phyloP scores from a whole-genome alignment of 1,284 basidiomycete genomes.

The Sporisorium scitamineum region DNA sequence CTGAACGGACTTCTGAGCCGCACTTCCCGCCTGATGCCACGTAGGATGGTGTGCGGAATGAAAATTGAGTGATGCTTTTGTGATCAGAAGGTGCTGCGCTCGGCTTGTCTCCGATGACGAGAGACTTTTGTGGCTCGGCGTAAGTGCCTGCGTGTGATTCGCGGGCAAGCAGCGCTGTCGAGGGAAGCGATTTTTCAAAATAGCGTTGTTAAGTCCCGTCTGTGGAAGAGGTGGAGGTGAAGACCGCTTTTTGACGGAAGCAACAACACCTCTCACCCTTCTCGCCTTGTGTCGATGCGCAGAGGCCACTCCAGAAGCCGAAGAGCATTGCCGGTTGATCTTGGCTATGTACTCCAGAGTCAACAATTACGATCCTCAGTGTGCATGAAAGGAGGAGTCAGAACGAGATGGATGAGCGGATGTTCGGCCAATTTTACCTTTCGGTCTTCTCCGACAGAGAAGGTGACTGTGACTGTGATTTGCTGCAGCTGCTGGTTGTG shows the following conservation, averaged over 20 bases:
- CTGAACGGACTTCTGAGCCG: constrained; percentile 3
- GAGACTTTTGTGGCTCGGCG: neutral
- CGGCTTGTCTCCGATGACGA: constrained; percentile 2
- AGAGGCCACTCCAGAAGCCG: neutral
- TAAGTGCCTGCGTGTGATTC: constrained; percentile 5
- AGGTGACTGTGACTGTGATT: neutral
- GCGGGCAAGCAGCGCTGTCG: neutral
- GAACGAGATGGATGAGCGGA: neutral
- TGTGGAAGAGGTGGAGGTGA: constrained; percentile 2
- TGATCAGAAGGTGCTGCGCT: neutral
- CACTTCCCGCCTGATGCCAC: neutral
- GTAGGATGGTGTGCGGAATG: neutral
- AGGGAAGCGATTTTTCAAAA: neutral
- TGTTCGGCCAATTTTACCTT: constrained; percentile 1
- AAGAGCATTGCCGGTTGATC: constrained; percentile 5
- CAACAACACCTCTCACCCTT: neutral
- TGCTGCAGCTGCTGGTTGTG: neutral
- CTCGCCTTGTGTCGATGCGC: neutral
- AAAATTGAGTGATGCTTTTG: neutral
- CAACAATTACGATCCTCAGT: neutral
- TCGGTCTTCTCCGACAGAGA: constrained; percentile 10
- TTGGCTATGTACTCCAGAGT: neutral
- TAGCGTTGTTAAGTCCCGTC: neutral
- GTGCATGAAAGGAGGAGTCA: neutral
- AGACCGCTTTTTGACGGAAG: neutral